A percentile compares a stretch with the other conserved stretches of the same genome.
Evolutionary conservation across 139 green algal species (phyloP).

Genomic region (Chlorella sp.): DNA sequence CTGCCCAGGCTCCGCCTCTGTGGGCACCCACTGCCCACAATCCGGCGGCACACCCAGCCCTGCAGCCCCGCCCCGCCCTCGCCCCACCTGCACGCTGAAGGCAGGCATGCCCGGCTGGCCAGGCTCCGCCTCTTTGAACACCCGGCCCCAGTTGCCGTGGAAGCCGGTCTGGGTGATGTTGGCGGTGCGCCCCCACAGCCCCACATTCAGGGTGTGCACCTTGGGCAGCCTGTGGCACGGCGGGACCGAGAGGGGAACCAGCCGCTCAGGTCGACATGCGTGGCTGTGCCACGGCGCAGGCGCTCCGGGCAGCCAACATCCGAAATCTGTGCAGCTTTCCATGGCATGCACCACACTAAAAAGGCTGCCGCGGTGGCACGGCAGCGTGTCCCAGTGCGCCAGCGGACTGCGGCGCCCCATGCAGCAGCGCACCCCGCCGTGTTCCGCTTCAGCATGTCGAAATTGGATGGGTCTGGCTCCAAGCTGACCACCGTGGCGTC

Average conservation of each 20-base stretch:
- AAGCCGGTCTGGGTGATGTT: conserved; percentile 10
- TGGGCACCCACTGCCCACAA: too few species aligned
- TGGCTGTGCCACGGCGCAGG: too few species aligned
- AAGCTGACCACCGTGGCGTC: conserved; percentile 32
- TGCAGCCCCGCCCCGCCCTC: too few species aligned
- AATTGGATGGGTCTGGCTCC: conserved; percentile 37
- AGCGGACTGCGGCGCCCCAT: neutral
- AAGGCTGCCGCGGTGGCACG: neutral
- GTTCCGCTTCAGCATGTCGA: conserved; percentile 28
- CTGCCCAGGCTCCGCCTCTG: too few species aligned
- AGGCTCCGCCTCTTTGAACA: conserved; percentile 25
- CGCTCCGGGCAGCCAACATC: too few species aligned
- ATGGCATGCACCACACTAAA: too few species aligned
- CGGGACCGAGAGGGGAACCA: too few species aligned
- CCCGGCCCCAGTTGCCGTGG: conserved; percentile 34
- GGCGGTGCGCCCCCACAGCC: conserved; percentile 27
- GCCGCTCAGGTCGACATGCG: too few species aligned
- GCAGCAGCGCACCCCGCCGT: neutral
- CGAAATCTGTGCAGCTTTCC: too few species aligned
- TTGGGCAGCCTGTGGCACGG: neutral
- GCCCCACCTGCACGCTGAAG: conserved; percentile 19
- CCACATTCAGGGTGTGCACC: conserved; percentile 31
- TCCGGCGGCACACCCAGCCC: too few species aligned
- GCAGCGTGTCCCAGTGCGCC: neutral
- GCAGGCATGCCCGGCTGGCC: conserved; percentile 10